These are phyloP conservation scores for Pneumocystis oryctolagi DNA, from an alignment of 1,139 yeast genomes.

Conservation along the genomic window DNA sequence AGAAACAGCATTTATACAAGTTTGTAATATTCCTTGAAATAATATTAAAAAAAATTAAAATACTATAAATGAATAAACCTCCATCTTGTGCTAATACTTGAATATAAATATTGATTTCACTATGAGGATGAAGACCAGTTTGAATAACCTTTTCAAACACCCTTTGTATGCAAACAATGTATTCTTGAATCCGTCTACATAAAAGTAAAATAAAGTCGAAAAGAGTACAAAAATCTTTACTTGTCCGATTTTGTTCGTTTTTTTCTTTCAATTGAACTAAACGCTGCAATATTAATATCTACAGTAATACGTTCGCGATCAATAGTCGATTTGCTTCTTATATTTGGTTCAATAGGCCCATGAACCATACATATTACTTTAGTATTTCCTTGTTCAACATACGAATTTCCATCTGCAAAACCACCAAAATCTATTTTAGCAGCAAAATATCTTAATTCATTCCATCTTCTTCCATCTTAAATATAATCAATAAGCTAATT, in stretches of 20 bases:
- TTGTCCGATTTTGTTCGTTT: slow-evolving; percentile 33
- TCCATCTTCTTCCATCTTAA: slow-evolving; percentile 82
- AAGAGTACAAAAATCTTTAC: neutral
- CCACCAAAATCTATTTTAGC: slow-evolving; percentile 82
- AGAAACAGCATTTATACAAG: slow-evolving; percentile 76
- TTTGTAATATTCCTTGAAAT: slow-evolving; percentile 46
- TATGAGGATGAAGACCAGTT: slow-evolving; percentile 64
- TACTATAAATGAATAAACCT: slow-evolving; percentile 1
- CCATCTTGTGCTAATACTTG: slow-evolving; percentile 86
- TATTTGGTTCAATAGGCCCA: slow-evolving; percentile 77
- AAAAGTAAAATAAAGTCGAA: slow-evolving; percentile 24
- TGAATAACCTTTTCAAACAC: slow-evolving; percentile 72
- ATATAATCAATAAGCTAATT: neutral
- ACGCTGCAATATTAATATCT: slow-evolving; percentile 59
- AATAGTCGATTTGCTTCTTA: slow-evolving; percentile 20
- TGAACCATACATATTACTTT: slow-evolving; percentile 71
- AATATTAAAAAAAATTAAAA: neutral
- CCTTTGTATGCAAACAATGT: slow-evolving; percentile 56
- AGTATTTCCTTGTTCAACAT: slow-evolving; percentile 83
- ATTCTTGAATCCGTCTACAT: slow-evolving; percentile 64
- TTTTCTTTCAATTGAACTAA: slow-evolving; percentile 63
- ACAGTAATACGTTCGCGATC: slow-evolving; percentile 47
- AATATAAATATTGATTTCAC: slow-evolving; percentile 55
- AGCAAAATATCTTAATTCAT: slow-evolving; percentile 68
- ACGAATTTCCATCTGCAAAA: slow-evolving; percentile 83